These are phyloP conservation scores for Pleurotus pulmonarius DNA, from an alignment of 768 basidiomycete genomes.

Conservation along the genomic window DNA sequence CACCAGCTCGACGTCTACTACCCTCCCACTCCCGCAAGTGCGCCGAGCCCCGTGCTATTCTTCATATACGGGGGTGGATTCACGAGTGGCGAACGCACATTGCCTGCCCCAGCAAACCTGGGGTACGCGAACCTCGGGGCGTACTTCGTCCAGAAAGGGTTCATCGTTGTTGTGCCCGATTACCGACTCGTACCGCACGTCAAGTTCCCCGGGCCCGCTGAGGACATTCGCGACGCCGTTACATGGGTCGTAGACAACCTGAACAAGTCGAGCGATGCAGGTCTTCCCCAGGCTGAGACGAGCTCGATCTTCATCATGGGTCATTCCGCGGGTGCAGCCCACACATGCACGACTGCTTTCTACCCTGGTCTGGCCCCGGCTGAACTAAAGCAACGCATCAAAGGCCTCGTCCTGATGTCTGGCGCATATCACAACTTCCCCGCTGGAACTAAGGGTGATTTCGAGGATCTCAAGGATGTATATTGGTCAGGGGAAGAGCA, in stretches of 20 bases:
- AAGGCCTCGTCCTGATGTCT: slow-evolving; percentile 42
- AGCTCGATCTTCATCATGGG: slow-evolving; percentile 45
- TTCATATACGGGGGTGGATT: slow-evolving; percentile 71
- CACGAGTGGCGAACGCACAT: slow-evolving; percentile 42
- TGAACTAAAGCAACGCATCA: slow-evolving; percentile 30
- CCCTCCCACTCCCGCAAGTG: slow-evolving; percentile 28
- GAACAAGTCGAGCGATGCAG: background rate
- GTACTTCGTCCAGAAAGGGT: slow-evolving; percentile 57
- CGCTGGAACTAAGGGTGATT: slow-evolving; percentile 17
- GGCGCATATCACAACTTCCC: slow-evolving; percentile 37
- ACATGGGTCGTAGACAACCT: slow-evolving; percentile 44
- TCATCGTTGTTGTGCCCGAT: slow-evolving; percentile 64
- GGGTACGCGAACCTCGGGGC: slow-evolving; percentile 54
- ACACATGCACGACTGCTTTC: slow-evolving; percentile 41
- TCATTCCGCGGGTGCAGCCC: slow-evolving; percentile 61
- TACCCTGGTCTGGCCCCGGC: slow-evolving; percentile 31
- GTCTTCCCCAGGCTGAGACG: slow-evolving; percentile 30
- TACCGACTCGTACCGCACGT: slow-evolving; percentile 60
- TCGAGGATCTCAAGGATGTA: slow-evolving; percentile 26
- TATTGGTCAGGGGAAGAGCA: slow-evolving; percentile 37
- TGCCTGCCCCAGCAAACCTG: slow-evolving; percentile 44
- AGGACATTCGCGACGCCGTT: slow-evolving; percentile 60
- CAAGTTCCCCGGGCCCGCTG: slow-evolving; percentile 49
- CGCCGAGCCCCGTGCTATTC: slow-evolving; percentile 49
- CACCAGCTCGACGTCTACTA: slow-evolving; percentile 67